These are phyloP conservation scores for Aphanoascus verrucosus DNA, from an alignment of 2,329 filamentous ascomycete genomes.

Conservation along the genomic window DNA sequence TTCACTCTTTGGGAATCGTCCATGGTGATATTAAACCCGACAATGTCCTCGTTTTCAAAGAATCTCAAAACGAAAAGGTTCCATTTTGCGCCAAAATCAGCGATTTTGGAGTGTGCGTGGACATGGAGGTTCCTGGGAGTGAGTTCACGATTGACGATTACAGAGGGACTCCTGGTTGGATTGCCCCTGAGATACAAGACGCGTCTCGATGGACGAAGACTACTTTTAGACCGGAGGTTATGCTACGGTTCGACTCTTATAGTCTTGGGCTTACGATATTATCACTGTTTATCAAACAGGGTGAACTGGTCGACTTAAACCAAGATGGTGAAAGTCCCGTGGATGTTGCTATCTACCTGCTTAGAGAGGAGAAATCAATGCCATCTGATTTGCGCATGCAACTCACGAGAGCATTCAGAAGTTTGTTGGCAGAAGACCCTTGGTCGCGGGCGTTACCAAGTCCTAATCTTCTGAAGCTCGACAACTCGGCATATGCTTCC, in stretches of 20 bases:
- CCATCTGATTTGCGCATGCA: conserved; percentile 16
- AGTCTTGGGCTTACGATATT: conserved; percentile 21
- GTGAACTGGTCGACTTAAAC: conserved; percentile 13
- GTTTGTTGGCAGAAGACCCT: conserved; percentile 20
- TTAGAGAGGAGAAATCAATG: conserved; percentile 17
- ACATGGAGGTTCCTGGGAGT: conserved; percentile 19
- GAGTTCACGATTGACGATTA: conserved; percentile 21
- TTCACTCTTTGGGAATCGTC: conserved; percentile 21
- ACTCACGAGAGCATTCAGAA: conserved; percentile 17
- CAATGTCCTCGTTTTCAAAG: conserved; percentile 23
- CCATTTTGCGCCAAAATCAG: conserved; percentile 23
- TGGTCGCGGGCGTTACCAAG: conserved; percentile 18
- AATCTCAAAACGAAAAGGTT: conserved; percentile 15
- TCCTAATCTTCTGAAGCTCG: conserved; percentile 18
- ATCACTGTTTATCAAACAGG: conserved; percentile 19
- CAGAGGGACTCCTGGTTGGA: conserved; percentile 21
- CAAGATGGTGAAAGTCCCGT: conserved; percentile 10
- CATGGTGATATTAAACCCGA: conserved; percentile 25
- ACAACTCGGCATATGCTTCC: conserved; percentile 17
- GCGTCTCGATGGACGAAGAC: conserved; percentile 11
- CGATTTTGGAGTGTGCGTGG: conserved; percentile 24
- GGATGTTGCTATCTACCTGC: conserved; percentile 13
- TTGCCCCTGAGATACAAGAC: conserved; percentile 19
- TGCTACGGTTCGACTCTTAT: conserved; percentile 23
- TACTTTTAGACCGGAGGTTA: conserved; percentile 19